phyloP scores from a whole-genome alignment of 2,329 filamentous ascomycete species.

The Calonectria honghensis region DNA sequence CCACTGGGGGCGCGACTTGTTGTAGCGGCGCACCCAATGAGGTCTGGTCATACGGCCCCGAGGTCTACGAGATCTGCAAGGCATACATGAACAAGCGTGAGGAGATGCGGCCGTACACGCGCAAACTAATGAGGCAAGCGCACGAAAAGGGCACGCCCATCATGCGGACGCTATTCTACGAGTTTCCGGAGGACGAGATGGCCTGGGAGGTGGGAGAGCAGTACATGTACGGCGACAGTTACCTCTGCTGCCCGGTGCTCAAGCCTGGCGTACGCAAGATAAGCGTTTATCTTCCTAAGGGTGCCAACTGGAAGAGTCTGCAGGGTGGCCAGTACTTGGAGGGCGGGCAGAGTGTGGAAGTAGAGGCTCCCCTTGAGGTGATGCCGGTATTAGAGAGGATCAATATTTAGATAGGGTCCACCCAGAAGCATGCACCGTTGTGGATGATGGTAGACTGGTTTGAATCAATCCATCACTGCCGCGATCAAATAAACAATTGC shows the following conservation, averaged over 20 bases:
- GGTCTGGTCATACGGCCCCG: conserved; percentile 79
- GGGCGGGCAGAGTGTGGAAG: no score
- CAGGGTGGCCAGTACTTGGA: no score
- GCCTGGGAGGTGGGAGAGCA: conserved; percentile 76
- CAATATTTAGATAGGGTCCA: no score
- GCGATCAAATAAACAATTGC: no score
- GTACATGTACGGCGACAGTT: conserved; percentile 75
- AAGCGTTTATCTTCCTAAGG: conserved; percentile 10
- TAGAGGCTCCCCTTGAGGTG: no score
- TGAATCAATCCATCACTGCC: no score
- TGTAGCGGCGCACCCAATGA: conserved; percentile 75
- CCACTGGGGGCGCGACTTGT: conserved; percentile 63
- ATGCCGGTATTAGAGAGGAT: no score
- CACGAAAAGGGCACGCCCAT: conserved; percentile 76
- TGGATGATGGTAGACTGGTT: no score
- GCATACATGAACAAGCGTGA: no score
- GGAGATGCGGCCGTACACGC: conserved; percentile 65
- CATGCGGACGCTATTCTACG: conserved; percentile 78
- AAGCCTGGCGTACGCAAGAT: conserved; percentile 1
- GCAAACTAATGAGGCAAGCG: conserved; percentile 75
- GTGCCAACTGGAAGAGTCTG: no score
- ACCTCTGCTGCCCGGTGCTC: conserved; percentile 25
- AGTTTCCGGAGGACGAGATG: conserved; percentile 73
- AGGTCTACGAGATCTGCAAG: conserved; percentile 74
- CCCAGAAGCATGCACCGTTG: no score